Percentiles rank a stretch among this genome's conserved stretches.
phyloP scores from a whole-genome alignment of 805 yeast species.

The Hyphopichia homilentoma region DNA sequence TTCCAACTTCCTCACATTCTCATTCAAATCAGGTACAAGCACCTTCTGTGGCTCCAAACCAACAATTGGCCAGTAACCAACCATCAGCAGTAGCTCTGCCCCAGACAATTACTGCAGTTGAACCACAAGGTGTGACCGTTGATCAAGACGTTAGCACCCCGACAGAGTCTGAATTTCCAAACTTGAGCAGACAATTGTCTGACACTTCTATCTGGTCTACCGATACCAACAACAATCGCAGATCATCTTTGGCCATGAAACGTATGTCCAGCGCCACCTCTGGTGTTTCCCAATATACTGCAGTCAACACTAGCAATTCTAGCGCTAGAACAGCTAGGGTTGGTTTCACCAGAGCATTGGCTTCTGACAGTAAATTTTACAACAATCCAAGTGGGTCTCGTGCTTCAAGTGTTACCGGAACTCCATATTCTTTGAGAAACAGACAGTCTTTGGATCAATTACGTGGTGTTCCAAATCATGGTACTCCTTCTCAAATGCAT shows the following conservation, averaged over 20 bases:
- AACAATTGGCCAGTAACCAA: not conserved
- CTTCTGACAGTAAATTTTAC: slow-evolving; percentile 25
- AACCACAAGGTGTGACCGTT: not conserved
- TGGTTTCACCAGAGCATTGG: slow-evolving; percentile 40
- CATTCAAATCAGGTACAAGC: not conserved
- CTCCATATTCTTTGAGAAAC: slow-evolving; percentile 9
- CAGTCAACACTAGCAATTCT: slow-evolving; percentile 9
- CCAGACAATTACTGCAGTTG: not conserved
- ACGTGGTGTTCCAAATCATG: slow-evolving; percentile 8
- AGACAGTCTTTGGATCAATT: slow-evolving; percentile 28
- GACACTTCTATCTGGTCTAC: slow-evolving; percentile 35
- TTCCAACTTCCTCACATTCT: slow-evolving; percentile 3
- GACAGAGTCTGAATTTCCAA: slow-evolving; percentile 2
- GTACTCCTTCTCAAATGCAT: slow-evolving; percentile 3
- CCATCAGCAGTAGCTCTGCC: not conserved
- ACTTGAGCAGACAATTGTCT: slow-evolving; percentile 24
- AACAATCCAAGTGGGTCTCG: slow-evolving; percentile 12
- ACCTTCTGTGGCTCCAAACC: no score
- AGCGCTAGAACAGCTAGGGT: slow-evolving; percentile 17
- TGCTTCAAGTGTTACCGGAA: slow-evolving; percentile 7
- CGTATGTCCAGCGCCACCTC: slow-evolving; percentile 28
- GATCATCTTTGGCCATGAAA: slow-evolving; percentile 27
- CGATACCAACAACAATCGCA: slow-evolving; percentile 19
- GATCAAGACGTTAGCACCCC: not conserved
- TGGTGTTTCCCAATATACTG: slow-evolving; percentile 21